phyloP scores from a whole-genome alignment of 805 yeast genomes.

The Sugiyamaella floridensis region DNA sequence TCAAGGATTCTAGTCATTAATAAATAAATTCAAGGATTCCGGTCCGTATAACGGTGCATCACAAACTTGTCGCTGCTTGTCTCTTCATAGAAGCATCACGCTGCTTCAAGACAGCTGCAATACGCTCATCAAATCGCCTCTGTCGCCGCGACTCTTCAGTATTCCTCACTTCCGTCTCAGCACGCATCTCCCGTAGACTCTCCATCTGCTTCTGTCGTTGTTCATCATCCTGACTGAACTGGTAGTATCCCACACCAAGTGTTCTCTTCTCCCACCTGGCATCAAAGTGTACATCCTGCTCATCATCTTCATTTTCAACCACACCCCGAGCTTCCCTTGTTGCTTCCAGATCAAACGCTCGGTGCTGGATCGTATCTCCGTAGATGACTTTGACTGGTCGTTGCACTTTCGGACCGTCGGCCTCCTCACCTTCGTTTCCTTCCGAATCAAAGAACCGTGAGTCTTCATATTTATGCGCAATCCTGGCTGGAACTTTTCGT shows the following conservation, averaged over 20 bases:
- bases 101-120: neutral
- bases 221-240: conserved; percentile 15
- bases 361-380: conserved; percentile 19
- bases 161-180: conserved; percentile 6
- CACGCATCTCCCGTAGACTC: conserved; percentile 8
- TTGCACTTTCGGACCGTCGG: neutral
- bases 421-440: conserved; percentile 1
- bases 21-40: too few species aligned
- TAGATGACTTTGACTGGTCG: conserved; percentile 13
- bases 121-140: neutral
- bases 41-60: too few species aligned
- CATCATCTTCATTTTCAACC: neutral
- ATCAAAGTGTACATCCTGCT: conserved; percentile 17
- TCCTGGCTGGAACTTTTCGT: conserved; percentile 12
- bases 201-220: conserved; percentile 17
- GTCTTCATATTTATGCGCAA: conserved; percentile 3
- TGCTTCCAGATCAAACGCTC: conserved; percentile 13
- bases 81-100: neutral
- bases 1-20: too few species aligned
- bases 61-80: neutral
- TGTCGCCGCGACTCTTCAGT: neutral
- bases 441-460: neutral
- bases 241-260: conserved; percentile 22
- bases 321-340: neutral
- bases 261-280: conserved; percentile 21